phyloP scores from a whole-genome alignment of 31 red algal genomes.

The Asparagopsis taxiformis region DNA sequence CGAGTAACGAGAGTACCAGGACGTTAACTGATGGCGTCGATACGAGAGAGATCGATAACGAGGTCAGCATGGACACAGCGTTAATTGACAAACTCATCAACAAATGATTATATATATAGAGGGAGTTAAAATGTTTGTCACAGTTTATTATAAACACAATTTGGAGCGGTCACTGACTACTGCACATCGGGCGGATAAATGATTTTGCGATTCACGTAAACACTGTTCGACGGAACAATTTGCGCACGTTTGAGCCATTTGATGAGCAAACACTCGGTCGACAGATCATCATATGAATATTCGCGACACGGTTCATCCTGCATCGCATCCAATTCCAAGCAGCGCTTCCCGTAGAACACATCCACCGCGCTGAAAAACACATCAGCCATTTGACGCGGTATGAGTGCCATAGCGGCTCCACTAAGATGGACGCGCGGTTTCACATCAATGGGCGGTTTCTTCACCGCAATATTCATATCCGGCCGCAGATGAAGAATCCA shows the following conservation, averaged over 20 bases:
- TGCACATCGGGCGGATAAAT: slow-evolving; percentile 38
- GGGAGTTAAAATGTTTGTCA: too few relatives aligned
- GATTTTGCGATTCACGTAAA: slow-evolving; percentile 42
- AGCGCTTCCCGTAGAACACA: slow-evolving; percentile 22
- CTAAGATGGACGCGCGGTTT: slow-evolving; percentile 47
- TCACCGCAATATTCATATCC: slow-evolving; percentile 39
- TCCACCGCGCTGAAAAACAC: slow-evolving; percentile 34
- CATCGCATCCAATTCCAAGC: slow-evolving; percentile 17
- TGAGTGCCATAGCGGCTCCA: slow-evolving; percentile 32
- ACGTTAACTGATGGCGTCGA: neutral
- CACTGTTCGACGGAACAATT: slow-evolving; percentile 44
- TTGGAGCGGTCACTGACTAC: too few relatives aligned
- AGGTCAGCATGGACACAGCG: slow-evolving; percentile 12
- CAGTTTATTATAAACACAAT: too few relatives aligned
- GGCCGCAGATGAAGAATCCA: slow-evolving; percentile 56
- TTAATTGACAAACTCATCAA: slow-evolving; percentile 39
- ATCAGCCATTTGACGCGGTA: slow-evolving; percentile 35
- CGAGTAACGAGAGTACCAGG: neutral
- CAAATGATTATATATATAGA: too few relatives aligned
- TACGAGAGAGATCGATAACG: too few relatives aligned
- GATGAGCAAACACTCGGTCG: slow-evolving; percentile 39
- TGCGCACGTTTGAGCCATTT: slow-evolving; percentile 34
- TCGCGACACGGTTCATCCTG: slow-evolving; percentile 32
- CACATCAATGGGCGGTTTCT: neutral
- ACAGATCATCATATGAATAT: slow-evolving; percentile 33